These are phyloP conservation scores for Dioscorea alata DNA, from an alignment of 106 monocot genomes.

Conservation along the genomic window DNA sequence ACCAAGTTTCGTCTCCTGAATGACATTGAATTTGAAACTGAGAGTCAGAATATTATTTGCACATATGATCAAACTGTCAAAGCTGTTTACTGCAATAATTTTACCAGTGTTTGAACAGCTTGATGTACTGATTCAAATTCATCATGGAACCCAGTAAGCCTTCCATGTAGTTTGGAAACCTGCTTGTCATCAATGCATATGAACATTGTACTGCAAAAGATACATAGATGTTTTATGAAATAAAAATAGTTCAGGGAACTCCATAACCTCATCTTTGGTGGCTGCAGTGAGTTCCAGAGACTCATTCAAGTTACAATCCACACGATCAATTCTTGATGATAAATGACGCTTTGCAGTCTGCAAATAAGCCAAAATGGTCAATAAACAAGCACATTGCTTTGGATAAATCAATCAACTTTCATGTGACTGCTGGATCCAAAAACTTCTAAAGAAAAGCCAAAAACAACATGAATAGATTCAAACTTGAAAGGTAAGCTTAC, in stretches of 20 bases:
- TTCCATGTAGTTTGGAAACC: constrained; percentile 45
- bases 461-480: no score
- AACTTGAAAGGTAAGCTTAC: no score
- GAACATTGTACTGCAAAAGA: background rate
- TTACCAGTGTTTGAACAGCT: constrained; percentile 54
- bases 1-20: constrained; percentile 56
- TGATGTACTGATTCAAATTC: constrained; percentile 58
- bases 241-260: background rate
- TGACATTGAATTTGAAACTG: constrained; percentile 5
- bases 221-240: no score
- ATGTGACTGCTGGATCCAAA: no score
- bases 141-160: constrained; percentile 35
- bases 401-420: no score
- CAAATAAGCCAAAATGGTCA: constrained; percentile 11
- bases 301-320: constrained; percentile 54
- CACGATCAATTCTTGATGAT: constrained; percentile 58
- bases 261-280: constrained; percentile 41
- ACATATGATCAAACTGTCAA: no score
- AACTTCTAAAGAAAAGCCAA: no score
- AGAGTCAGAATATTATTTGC: constrained; percentile 1
- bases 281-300: constrained; percentile 38
- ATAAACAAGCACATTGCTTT: no score
- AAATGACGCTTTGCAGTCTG: constrained; percentile 55
- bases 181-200: constrained; percentile 8
- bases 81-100: background rate